Evolutionary conservation across 2,329 filamentous ascomycete genomes (phyloP).

Genomic region (Shiraia sp.): DNA sequence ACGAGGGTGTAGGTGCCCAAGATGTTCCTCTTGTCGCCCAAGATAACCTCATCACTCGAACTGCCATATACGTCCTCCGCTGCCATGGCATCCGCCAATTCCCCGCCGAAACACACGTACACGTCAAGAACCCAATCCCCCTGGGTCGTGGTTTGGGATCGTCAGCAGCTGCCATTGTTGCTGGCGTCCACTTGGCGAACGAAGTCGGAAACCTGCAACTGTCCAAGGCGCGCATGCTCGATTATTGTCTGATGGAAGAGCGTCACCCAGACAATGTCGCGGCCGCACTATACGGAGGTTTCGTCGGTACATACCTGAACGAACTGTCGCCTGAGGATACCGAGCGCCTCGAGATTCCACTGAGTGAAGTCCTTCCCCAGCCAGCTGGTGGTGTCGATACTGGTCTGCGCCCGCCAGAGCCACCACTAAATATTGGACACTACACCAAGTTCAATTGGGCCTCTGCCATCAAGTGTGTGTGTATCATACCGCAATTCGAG

Average conservation of each 20-base stretch:
- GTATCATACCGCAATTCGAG: conserved; percentile 94
- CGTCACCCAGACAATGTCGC: conserved; percentile 66
- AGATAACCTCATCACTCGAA: conserved; percentile 89
- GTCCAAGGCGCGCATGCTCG: conserved; percentile 80
- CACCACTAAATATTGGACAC: conserved; percentile 90
- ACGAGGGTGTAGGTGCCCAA: conserved; percentile 79
- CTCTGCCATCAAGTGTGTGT: conserved; percentile 92
- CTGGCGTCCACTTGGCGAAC: conserved; percentile 90
- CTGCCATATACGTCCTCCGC: conserved; percentile 90
- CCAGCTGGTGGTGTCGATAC: conserved; percentile 92
- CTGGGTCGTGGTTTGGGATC: conserved; percentile 92
- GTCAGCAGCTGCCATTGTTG: conserved; percentile 92
- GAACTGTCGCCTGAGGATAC: conserved; percentile 88
- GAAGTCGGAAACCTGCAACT: conserved; percentile 81
- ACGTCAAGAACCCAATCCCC: conserved; percentile 94
- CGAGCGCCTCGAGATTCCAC: conserved; percentile 87
- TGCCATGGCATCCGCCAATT: conserved; percentile 88
- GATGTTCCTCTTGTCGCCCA: conserved; percentile 84
- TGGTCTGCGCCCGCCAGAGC: conserved; percentile 80
- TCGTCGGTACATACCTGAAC: conserved; percentile 95
- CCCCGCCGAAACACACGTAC: conserved; percentile 80
- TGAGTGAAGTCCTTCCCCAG: conserved; percentile 88
- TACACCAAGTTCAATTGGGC: conserved; percentile 96
- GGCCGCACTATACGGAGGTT: conserved; percentile 91
- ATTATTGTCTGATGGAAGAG: conserved; percentile 95